A percentile compares a stretch with the other conserved stretches of the same genome.
Conservation (phyloP, 2,329 filamentous ascomycete genomes). For the Trichoderma sp. region DNA sequence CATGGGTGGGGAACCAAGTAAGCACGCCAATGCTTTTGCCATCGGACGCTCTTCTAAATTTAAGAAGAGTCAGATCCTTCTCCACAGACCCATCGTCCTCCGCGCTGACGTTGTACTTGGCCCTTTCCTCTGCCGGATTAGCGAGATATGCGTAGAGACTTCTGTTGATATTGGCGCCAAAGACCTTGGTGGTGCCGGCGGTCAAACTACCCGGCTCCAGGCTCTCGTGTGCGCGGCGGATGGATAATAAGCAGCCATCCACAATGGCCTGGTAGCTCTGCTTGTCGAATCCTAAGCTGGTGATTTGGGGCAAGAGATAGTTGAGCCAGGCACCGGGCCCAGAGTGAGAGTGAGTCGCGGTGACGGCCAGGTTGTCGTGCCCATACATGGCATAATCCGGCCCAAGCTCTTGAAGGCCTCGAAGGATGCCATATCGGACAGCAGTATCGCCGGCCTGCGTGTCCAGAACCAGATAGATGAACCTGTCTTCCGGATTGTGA, state of each 20-base stretch:
- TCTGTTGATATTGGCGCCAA: constrained; percentile 78
- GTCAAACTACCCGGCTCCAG: constrained; percentile 63
- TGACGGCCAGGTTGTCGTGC: constrained; percentile 82
- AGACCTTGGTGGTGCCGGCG: constrained; percentile 63
- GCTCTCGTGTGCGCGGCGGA: constrained; percentile 73
- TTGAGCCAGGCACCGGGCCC: constrained; percentile 92
- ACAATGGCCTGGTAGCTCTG: constrained; percentile 88
- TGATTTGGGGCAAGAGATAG: constrained; percentile 87
- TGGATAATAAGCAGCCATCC: constrained; percentile 77
- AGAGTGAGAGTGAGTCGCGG: constrained; percentile 87
- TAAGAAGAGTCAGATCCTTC: constrained; percentile 77
- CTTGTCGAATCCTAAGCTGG: constrained; percentile 80
- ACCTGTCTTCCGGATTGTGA: constrained; percentile 66
- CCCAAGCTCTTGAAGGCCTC: constrained; percentile 70
- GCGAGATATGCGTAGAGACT: constrained; percentile 84
- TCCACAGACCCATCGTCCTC: constrained; percentile 58
- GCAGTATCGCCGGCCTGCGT: constrained; percentile 85
- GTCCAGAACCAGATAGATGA: constrained; percentile 87
- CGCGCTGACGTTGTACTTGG: constrained; percentile 57
- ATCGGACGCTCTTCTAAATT: constrained; percentile 72
- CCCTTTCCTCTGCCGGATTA: constrained; percentile 75
- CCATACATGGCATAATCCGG: constrained; percentile 71
- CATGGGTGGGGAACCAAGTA: constrained; percentile 90
- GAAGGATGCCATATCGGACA: constrained; percentile 78
- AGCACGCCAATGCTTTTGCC: constrained; percentile 77